Conservation (phyloP, 371 early-diverging fungal species). For the Syncephalastrum contaminatum region DNA sequence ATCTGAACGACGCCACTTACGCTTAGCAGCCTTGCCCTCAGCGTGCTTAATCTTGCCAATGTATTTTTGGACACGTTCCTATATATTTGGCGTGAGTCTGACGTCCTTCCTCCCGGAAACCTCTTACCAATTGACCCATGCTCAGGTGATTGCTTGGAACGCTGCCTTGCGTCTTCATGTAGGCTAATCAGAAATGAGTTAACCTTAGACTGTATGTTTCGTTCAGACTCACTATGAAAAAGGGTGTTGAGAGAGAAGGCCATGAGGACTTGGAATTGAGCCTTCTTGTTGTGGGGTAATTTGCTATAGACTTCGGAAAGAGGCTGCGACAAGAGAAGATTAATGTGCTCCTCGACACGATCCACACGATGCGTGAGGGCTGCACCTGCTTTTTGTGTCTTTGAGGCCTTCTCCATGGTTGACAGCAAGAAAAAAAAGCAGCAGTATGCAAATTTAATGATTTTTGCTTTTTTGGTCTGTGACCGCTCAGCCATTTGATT, state of each 20-base stretch:
- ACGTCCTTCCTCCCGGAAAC: not conserved
- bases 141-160: constrained; percentile 50
- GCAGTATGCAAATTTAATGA: no score
- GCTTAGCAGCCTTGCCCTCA: constrained; percentile 37
- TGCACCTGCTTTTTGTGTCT: constrained; percentile 31
- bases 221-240: constrained; percentile 46
- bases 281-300: constrained; percentile 44
- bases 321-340: constrained; percentile 44
- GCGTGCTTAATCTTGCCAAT: constrained; percentile 46
- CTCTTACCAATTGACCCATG: constrained; percentile 49
- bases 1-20: constrained; percentile 16
- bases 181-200: constrained; percentile 30
- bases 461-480: no score
- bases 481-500: no score
- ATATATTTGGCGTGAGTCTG: not conserved
- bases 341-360: constrained; percentile 43
- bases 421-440: no score
- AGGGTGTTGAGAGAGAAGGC: constrained; percentile 54
- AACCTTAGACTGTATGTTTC: not conserved
- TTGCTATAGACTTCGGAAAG: constrained; percentile 47
- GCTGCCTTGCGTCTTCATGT: constrained; percentile 49
- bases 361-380: constrained; percentile 39
- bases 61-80: constrained; percentile 53
- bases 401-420: no score
- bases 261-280: constrained; percentile 54